Evolutionary conservation across 345 rosid species (phyloP).

Genomic region (Eucalyptus cloeziana): DNA sequence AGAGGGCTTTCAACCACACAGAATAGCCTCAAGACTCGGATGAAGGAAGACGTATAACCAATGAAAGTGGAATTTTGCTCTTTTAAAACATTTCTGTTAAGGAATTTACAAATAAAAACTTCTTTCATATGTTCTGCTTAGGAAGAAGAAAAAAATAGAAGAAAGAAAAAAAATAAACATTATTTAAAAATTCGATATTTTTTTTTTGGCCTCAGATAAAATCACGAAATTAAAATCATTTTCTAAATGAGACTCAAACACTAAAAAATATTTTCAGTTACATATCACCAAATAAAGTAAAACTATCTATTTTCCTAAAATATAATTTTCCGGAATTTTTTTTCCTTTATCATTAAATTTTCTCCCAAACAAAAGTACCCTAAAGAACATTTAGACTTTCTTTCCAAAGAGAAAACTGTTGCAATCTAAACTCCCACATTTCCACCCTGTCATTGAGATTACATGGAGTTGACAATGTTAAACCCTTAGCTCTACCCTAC

Average conservation of each 20-base stretch:
- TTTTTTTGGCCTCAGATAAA: too few species aligned
- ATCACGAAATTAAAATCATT: too few species aligned
- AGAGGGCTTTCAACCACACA: not conserved
- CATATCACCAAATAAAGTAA: not conserved
- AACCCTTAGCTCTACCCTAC: not conserved
- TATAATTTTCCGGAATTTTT: too few species aligned
- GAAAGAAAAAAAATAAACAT: too few species aligned
- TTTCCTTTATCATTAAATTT: not conserved
- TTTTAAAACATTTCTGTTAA: too few species aligned
- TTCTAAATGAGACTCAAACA: too few species aligned
- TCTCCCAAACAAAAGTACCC: not conserved
- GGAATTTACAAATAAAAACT: not conserved
- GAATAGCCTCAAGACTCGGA: not conserved
- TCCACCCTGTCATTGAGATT: not conserved
- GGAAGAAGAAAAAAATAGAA: not conserved
- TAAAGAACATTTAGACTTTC: not conserved
- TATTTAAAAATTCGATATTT: too few species aligned
- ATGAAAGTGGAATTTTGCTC: not conserved
- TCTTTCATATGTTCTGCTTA: not conserved
- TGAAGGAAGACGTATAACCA: not conserved
- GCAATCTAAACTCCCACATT: not conserved
- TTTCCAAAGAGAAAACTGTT: not conserved
- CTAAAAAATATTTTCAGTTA: not conserved
- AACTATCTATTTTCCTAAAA: not conserved
- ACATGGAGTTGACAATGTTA: not conserved